These are phyloP conservation scores for Aspergillus niger DNA, from an alignment of 2,329 filamentous ascomycete species.

Conservation along the genomic window DNA sequence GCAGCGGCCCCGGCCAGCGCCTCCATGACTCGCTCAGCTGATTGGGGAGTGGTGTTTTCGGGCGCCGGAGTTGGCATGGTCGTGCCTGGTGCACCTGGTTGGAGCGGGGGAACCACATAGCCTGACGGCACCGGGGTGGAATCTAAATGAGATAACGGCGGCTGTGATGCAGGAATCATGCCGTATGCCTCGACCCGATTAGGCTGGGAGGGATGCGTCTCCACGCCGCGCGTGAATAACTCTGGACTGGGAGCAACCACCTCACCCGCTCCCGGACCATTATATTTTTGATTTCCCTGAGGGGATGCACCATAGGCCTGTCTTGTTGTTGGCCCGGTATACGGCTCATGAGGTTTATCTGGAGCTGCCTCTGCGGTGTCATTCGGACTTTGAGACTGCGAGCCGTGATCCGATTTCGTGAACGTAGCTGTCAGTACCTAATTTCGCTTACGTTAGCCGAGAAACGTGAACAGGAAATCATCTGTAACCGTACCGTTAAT, in stretches of 20 bases:
- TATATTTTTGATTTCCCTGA: background rate
- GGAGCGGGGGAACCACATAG: background rate
- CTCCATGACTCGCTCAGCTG: background rate
- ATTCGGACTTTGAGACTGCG: background rate
- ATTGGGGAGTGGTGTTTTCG: background rate
- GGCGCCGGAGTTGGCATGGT: background rate
- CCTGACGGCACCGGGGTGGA: background rate
- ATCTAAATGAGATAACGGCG: background rate
- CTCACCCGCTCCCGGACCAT: background rate
- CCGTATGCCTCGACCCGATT: background rate
- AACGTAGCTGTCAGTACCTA: slow-evolving; percentile 8
- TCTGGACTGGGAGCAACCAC: background rate
- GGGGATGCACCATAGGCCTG: background rate
- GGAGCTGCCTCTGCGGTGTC: background rate
- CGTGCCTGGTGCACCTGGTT: background rate
- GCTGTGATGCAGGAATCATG: background rate
- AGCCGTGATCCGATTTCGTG: background rate
- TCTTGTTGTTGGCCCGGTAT: background rate
- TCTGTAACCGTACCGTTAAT: background rate
- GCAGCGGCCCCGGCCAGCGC: background rate
- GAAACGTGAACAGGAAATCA: no score
- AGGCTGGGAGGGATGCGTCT: background rate
- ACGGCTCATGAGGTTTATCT: background rate
- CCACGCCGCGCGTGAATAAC: background rate
- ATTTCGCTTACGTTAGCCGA: background rate